Evolutionary conservation across 2,329 filamentous ascomycete species (phyloP).

Genomic region (Colletotrichum echinochloae): DNA sequence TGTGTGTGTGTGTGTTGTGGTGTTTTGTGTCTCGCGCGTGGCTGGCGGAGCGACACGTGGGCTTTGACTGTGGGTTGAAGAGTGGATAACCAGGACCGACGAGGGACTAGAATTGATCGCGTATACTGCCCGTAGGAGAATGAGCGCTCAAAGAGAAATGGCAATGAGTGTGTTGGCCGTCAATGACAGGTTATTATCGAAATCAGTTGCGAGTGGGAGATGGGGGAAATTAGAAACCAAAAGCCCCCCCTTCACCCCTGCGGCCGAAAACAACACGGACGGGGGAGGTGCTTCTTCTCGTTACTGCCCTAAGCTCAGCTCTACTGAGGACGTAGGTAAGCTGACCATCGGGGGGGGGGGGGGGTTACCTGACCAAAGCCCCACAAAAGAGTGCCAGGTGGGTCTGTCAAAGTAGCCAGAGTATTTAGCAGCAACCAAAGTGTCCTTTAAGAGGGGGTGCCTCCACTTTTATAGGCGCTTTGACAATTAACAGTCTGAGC

Average conservation of each 20-base stretch:
- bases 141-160: constrained; percentile 1
- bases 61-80: not conserved
- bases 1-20: not conserved
- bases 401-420: too few relatives aligned
- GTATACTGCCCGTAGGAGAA: not conserved
- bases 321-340: too few relatives aligned
- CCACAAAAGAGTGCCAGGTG: too few relatives aligned
- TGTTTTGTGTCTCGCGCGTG: not conserved
- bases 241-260: not conserved
- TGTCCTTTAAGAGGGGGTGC: too few relatives aligned
- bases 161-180: constrained; percentile 14
- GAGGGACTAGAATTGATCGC: not conserved
- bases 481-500: too few relatives aligned
- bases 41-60: too few relatives aligned
- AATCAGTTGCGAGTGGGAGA: not conserved
- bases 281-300: too few relatives aligned
- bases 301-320: too few relatives aligned
- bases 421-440: too few relatives aligned
- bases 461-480: too few relatives aligned
- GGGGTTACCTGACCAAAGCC: too few relatives aligned
- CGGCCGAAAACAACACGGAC: not conserved
- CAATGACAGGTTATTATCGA: not conserved
- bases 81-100: not conserved
- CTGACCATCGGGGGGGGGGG: too few relatives aligned
- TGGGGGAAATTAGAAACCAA: not conserved